Conservation (phyloP, 768 basidiomycete species). For the Rhodocollybia butyracea region DNA sequence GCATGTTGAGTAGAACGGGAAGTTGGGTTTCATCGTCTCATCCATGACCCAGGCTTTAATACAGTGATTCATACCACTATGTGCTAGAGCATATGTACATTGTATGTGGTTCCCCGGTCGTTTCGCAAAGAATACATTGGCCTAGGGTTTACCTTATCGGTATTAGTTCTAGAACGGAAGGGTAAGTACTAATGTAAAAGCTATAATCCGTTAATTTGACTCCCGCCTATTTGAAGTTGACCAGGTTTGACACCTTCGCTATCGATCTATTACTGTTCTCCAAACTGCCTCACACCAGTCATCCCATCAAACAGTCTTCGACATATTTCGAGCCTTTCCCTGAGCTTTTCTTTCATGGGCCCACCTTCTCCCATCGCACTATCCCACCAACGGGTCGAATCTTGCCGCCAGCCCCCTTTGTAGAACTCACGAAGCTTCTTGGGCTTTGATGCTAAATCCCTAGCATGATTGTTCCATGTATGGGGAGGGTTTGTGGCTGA, state of each 20-base stretch:
- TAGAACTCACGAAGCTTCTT: constrained; percentile 36
- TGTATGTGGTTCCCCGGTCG: too few relatives aligned
- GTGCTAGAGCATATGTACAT: too few relatives aligned
- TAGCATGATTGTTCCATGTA: constrained; percentile 41
- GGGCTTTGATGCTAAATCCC: constrained; percentile 25
- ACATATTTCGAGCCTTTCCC: constrained; percentile 29
- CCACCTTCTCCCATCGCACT: constrained; percentile 41
- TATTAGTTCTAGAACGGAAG: too few relatives aligned
- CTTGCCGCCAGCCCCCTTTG: constrained; percentile 58
- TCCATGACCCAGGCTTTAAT: too few relatives aligned
- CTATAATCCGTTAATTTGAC: too few relatives aligned
- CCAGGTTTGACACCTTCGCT: not conserved
- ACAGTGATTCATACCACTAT: too few relatives aligned
- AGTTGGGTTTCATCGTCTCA: too few relatives aligned
- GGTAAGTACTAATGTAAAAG: too few relatives aligned
- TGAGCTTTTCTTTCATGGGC: constrained; percentile 37
- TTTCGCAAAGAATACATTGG: too few relatives aligned
- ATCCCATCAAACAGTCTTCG: constrained; percentile 33
- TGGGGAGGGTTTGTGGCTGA: constrained; percentile 45
- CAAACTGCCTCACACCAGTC: constrained; percentile 21
- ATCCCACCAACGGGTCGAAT: constrained; percentile 72
- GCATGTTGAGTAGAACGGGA: not conserved
- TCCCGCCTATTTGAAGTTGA: too few relatives aligned
- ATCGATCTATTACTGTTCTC: not conserved
- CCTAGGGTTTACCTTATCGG: too few relatives aligned